These are phyloP conservation scores for Aphanomyces astaci DNA, from an alignment of 352 stramenopile species.

Conservation along the genomic window DNA sequence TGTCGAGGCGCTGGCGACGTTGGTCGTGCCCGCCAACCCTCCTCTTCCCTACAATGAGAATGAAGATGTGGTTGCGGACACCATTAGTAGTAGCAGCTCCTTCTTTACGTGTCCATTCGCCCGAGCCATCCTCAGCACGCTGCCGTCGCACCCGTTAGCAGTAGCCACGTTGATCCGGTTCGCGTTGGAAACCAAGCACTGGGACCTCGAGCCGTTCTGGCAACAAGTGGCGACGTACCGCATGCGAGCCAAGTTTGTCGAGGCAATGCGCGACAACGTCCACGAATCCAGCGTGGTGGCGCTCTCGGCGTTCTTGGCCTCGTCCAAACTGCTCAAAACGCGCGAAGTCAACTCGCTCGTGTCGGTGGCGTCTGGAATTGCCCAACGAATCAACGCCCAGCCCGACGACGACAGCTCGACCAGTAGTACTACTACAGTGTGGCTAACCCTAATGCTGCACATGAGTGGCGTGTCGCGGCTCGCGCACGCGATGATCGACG, in stretches of 20 bases:
- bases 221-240: background rate
- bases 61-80: too few species aligned
- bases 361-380: background rate
- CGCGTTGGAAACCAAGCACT: background rate
- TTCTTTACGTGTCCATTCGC: too few species aligned
- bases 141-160: background rate
- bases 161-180: conserved; percentile 1
- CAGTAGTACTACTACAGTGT: too few species aligned
- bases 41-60: too few species aligned
- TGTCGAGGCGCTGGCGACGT: background rate
- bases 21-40: background rate
- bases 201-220: conserved; percentile 1
- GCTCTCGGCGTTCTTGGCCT: background rate
- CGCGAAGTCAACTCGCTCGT: conserved; percentile 12
- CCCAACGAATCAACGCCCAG: background rate
- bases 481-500: conserved; percentile 10
- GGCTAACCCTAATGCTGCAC: background rate
- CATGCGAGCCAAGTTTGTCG: background rate
- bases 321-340: conserved; percentile 1
- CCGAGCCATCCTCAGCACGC: background rate
- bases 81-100: too few species aligned
- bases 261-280: background rate
- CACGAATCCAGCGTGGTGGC: background rate
- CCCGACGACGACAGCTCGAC: background rate
- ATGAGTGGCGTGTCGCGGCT: background rate